phyloP scores from a whole-genome alignment of 2,329 filamentous ascomycete species.

The Penicillium sp. region DNA sequence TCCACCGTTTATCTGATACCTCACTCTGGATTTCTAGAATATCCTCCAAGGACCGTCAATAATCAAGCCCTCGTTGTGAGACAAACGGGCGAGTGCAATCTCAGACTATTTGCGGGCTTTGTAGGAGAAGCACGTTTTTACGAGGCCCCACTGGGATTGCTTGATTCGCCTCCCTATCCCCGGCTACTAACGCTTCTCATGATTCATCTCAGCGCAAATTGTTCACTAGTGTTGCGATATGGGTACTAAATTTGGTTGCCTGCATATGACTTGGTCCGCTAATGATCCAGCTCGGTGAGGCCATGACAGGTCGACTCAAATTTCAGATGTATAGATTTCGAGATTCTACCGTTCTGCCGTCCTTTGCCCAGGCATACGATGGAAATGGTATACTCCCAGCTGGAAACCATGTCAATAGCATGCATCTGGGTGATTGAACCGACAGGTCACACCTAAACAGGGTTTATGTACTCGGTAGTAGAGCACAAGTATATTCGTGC shows the following conservation, averaged over 20 bases:
- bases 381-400: background rate
- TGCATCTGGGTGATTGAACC: background rate
- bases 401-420: background rate
- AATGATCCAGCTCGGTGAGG: background rate
- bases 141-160: background rate
- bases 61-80: background rate
- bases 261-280: background rate
- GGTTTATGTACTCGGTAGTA: background rate
- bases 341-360: background rate
- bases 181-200: background rate
- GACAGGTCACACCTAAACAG: background rate
- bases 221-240: background rate
- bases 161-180: background rate
- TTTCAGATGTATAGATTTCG: background rate
- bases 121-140: background rate
- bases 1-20: background rate
- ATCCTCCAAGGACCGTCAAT: background rate
- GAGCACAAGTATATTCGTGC: background rate
- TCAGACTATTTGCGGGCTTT: background rate
- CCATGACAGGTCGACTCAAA: background rate
- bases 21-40: background rate
- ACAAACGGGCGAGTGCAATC: background rate
- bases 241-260: background rate
- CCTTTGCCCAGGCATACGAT: background rate
- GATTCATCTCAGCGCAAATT: background rate